phyloP scores from a whole-genome alignment of 257 asterid species.

The Capsicum chinense region DNA sequence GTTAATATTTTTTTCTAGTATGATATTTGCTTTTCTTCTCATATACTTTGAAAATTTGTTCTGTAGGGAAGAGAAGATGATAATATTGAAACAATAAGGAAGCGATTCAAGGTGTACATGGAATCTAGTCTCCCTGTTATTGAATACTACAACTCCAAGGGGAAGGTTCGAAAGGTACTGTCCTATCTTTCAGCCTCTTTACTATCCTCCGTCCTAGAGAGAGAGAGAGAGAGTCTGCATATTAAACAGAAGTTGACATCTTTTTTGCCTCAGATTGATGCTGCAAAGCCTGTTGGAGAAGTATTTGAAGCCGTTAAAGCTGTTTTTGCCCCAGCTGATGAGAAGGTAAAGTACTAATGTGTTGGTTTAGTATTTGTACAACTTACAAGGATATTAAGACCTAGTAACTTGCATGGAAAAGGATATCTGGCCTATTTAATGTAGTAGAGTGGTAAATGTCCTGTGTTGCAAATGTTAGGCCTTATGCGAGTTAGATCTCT shows the following conservation, averaged over 20 bases:
- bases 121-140: slow-evolving; percentile 60
- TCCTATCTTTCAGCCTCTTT: background rate
- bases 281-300: slow-evolving; percentile 66
- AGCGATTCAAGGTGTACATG: slow-evolving; percentile 54
- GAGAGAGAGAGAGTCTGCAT: background rate
- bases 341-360: slow-evolving; percentile 53
- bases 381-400: background rate
- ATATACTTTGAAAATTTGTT: background rate
- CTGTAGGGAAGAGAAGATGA: slow-evolving; percentile 62
- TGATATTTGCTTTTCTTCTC: background rate
- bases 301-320: slow-evolving; percentile 81
- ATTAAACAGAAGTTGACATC: slow-evolving; percentile 17
- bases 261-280: slow-evolving; percentile 63
- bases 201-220: background rate
- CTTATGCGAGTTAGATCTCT: background rate
- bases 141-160: slow-evolving; percentile 62
- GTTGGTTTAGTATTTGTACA: background rate
- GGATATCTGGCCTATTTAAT: background rate
- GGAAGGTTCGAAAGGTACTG: slow-evolving; percentile 82
- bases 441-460: background rate
- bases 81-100: slow-evolving; percentile 58
- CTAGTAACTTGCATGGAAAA: slow-evolving; percentile 22
- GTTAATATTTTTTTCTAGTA: background rate
- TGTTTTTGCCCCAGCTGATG: slow-evolving; percentile 52
- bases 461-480: background rate